A percentile compares a stretch with the other conserved stretches of the same genome.
These are phyloP conservation scores for Mycena citricolor DNA, from an alignment of 1,284 basidiomycete species.

Conservation along the genomic window DNA sequence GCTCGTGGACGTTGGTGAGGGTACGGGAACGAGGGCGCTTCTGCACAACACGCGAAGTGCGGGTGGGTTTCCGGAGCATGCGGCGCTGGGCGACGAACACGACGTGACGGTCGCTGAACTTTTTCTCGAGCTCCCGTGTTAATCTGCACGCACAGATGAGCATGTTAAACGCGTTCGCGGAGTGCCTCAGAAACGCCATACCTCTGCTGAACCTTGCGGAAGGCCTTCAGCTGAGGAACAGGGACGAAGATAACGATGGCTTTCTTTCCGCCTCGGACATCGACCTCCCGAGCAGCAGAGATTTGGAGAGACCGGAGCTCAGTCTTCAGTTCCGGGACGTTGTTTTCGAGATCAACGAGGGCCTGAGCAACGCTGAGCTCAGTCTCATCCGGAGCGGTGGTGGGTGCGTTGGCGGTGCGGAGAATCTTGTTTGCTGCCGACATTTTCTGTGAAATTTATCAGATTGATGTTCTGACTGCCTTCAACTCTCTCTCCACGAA, in stretches of 20 bases:
- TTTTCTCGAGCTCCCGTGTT: conserved; percentile 99
- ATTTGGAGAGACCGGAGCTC: conserved; percentile 97
- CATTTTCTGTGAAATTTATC: too few relatives aligned
- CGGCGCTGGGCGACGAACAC: conserved; percentile 99
- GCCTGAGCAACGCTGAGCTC: conserved; percentile 96
- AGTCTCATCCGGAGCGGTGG: conserved; percentile 86
- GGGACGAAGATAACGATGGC: conserved; percentile 99
- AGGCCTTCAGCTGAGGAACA: conserved; percentile 96
- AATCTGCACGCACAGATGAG: conserved; percentile 56
- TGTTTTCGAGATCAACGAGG: conserved; percentile 96
- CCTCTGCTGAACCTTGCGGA: conserved; percentile 98
- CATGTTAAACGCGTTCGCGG: conserved; percentile 10
- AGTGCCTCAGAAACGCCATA: conserved; percentile 45
- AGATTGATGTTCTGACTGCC: too few relatives aligned
- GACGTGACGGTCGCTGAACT: conserved; percentile 98
- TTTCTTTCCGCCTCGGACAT: conserved; percentile 99
- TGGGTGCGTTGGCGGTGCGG: conserved; percentile 95
- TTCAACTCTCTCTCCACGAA: too few relatives aligned
- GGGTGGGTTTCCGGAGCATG: conserved; percentile 97
- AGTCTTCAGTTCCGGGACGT: conserved; percentile 95
- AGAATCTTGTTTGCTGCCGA: conserved; percentile 85
- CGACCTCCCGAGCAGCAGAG: conserved; percentile 97
- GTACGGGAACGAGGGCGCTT: conserved; percentile 97
- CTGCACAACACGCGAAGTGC: conserved; percentile 90
- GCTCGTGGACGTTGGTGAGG: conserved; percentile 96